phyloP scores from a whole-genome alignment of 352 stramenopile species.

The Pythium sp. region DNA sequence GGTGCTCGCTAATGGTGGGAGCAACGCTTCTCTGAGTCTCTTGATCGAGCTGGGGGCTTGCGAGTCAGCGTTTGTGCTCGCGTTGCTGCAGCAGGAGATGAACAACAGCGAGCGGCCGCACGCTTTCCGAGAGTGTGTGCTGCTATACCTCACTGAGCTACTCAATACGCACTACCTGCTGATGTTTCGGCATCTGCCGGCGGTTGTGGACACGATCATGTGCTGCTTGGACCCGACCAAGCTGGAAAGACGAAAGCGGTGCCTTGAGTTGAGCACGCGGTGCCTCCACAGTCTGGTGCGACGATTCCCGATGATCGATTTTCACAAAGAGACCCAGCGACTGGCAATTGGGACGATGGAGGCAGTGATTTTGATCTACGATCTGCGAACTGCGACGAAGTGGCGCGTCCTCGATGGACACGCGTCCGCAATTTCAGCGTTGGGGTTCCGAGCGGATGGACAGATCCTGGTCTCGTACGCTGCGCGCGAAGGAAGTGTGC shows the following conservation, averaged over 20 bases:
- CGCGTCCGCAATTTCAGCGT: conserved; percentile 59
- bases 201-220: conserved; percentile 86
- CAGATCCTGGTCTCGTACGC: conserved; percentile 84
- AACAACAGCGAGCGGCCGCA: conserved; percentile 65
- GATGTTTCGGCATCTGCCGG: conserved; percentile 80
- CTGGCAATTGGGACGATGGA: conserved; percentile 86
- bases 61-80: conserved; percentile 76
- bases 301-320: conserved; percentile 86
- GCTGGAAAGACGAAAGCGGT: conserved; percentile 71
- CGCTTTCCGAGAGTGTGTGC: conserved; percentile 69
- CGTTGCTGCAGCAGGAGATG: conserved; percentile 80
- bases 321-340: conserved; percentile 85
- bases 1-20: conserved; percentile 50
- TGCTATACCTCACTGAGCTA: conserved; percentile 78
- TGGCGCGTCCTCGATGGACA: conserved; percentile 87
- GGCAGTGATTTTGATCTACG: conserved; percentile 87
- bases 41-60: conserved; percentile 77
- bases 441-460: conserved; percentile 68
- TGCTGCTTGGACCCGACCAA: conserved; percentile 84
- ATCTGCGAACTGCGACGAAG: conserved; percentile 84
- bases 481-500: conserved; percentile 69
- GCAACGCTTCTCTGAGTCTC: conserved; percentile 69
- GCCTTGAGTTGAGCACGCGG: conserved; percentile 71
- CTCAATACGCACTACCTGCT: conserved; percentile 83
- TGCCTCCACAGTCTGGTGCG: conserved; percentile 81